Evolutionary conservation across 768 basidiomycete genomes (phyloP), one percentile per base, ranked within the genome.

Genomic region (Mrakia gelida): DNA sequence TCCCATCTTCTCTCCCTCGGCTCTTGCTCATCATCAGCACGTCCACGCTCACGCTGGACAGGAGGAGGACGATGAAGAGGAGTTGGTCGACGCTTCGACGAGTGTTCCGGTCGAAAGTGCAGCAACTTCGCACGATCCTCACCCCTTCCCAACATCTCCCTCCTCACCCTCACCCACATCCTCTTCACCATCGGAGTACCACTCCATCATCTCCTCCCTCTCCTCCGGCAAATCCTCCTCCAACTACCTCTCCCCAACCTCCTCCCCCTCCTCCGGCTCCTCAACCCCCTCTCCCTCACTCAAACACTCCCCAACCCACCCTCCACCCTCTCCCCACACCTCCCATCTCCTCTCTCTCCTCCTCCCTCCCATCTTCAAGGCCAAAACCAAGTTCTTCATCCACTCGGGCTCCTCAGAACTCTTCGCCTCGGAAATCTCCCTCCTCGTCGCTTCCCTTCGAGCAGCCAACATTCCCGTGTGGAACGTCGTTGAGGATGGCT

Each of bases 361-460:
- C 59, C 59, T 59, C n/a, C 1, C 23, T 3, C 26, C 59, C n/a
- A n/a, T 59, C 59, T 3, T n/a, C 59, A 28, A 26, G 8, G n/a
- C 59, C 9, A 4, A 41, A 45, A 70, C 38, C 10, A 41, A 38
- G 2, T 70, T 70, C 67, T 23, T 70, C 67, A 9, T 70, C 41
- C 38, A 70, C 41, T 70, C 34, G 7, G 67, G 67, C 13, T 70
- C 67, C 18, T 41, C 67, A 15, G 67, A 70, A 41, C 38, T 70
- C 7, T 70, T 70, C n/a, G 38, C 67, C 38, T 70, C 67, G 16
- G 67, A 70, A 38, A 43, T 70, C 67, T 9, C 41, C 26, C 67
- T 70, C 26, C 38, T 70, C 34, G 23, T 23, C 16, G 34, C 67
- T 1, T 70, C 67, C 18, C 67, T 70, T 38, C 34, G 38, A n/a